These are phyloP conservation scores for Ophiostoma quercus DNA, from an alignment of 2,329 filamentous ascomycete species.

Conservation along the genomic window DNA sequence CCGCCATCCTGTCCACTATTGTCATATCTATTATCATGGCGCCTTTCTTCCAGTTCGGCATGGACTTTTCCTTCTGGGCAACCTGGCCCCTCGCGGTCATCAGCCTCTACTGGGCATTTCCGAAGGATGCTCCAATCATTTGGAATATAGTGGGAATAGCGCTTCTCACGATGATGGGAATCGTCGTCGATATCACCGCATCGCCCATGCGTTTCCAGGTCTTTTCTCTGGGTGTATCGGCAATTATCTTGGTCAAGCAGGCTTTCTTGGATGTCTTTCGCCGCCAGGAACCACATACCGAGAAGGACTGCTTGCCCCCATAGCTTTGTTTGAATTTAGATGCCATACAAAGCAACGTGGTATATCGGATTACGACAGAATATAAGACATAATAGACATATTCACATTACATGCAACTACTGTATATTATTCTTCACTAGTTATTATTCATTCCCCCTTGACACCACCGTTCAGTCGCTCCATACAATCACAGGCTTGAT, in stretches of 20 bases:
- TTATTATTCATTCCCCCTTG: neutral
- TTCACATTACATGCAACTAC: neutral
- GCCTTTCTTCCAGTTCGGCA: neutral
- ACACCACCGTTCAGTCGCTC: neutral
- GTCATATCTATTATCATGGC: neutral
- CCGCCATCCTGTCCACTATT: neutral
- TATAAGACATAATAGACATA: neutral
- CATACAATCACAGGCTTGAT: slow-evolving; percentile 14
- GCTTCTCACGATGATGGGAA: neutral
- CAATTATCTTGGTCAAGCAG: neutral
- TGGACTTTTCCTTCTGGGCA: neutral
- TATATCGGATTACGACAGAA: too few relatives aligned
- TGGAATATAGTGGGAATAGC: neutral
- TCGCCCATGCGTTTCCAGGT: neutral
- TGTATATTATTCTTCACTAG: neutral
- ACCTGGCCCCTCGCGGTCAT: neutral
- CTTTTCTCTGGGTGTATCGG: neutral
- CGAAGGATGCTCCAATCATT: neutral
- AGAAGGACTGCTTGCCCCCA: neutral
- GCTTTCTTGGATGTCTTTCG: neutral
- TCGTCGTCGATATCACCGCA: neutral
- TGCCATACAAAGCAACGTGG: too few relatives aligned
- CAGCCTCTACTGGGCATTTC: neutral
- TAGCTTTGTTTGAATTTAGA: too few relatives aligned
- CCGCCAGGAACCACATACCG: neutral